A percentile compares a stretch with the other conserved stretches of the same genome.
phyloP scores from a whole-genome alignment of 257 asterid genomes.

The Primulina eburnea region DNA sequence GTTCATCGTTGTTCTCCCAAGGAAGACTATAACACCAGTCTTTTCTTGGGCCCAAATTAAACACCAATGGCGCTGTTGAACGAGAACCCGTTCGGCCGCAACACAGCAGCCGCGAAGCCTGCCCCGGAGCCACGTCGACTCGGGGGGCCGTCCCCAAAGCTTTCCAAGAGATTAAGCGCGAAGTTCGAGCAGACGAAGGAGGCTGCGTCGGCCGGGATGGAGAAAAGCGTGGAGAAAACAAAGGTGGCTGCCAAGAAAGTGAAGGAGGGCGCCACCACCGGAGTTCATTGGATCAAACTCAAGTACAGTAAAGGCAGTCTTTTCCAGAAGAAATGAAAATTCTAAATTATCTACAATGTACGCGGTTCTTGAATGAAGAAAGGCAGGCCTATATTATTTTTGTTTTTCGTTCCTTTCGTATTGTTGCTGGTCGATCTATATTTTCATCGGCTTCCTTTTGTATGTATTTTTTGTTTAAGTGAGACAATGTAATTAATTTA shows the following conservation, averaged over 20 bases:
- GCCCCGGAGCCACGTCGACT: constrained; percentile 28
- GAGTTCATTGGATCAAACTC: constrained; percentile 36
- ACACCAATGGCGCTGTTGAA: constrained; percentile 16
- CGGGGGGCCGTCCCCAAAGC: constrained; percentile 32
- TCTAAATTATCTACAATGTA: not conserved
- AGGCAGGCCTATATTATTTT: not conserved
- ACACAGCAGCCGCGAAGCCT: not conserved
- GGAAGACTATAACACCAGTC: constrained; percentile 22
- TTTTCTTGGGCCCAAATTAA: constrained; percentile 25
- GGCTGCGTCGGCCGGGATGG: constrained; percentile 5
- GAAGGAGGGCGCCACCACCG: constrained; percentile 34
- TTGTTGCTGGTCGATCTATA: not conserved
- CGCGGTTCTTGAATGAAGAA: not conserved
- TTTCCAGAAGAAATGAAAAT: constrained; percentile 24
- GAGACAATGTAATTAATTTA: not conserved
- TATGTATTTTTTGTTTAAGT: not conserved
- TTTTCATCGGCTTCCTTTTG: not conserved
- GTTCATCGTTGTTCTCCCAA: constrained; percentile 5
- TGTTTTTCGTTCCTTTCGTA: not conserved
- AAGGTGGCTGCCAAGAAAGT: constrained; percentile 38
- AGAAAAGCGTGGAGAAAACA: constrained; percentile 28
- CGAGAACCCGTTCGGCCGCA: constrained; percentile 27
- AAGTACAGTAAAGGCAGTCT: constrained; percentile 29
- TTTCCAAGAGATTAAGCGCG: constrained; percentile 27
- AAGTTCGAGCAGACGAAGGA: constrained; percentile 32